Percentiles rank a stretch among this genome's conserved stretches.
These are phyloP conservation scores for Bisporella sp. DNA, from an alignment of 2,329 filamentous ascomycete genomes.

Conservation along the genomic window DNA sequence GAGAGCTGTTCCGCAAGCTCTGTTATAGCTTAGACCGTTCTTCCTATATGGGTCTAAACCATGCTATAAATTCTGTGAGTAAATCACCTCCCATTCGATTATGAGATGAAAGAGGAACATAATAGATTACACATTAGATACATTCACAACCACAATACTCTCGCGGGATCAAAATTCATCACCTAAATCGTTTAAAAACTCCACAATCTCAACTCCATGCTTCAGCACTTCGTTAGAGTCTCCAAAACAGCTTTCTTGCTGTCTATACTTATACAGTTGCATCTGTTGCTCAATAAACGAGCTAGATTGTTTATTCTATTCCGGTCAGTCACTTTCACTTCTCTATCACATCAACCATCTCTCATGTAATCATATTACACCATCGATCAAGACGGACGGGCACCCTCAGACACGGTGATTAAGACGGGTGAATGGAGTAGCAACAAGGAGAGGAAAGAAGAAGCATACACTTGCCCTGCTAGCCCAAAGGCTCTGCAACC, in stretches of 20 bases:
- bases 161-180: conserved; percentile 19
- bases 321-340: background rate
- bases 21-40: too few relatives aligned
- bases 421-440: background rate
- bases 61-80: too few relatives aligned
- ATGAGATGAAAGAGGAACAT: too few relatives aligned
- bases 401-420: too few relatives aligned
- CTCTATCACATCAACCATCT: background rate
- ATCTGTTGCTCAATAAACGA: conserved; percentile 29
- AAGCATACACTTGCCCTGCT: conserved; percentile 22
- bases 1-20: too few relatives aligned
- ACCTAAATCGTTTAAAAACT: conserved; percentile 28
- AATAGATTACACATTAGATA: too few relatives aligned
- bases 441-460: background rate
- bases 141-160: too few relatives aligned
- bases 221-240: conserved; percentile 25
- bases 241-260: conserved; percentile 20
- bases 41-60: too few relatives aligned
- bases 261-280: conserved; percentile 14
- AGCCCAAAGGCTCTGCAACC: conserved; percentile 27
- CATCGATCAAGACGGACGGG: background rate
- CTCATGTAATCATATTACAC: background rate
- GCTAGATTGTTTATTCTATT: conserved; percentile 24
- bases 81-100: too few relatives aligned
- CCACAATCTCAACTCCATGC: conserved; percentile 27